Evolutionary conservation across 2,329 filamentous ascomycete genomes (phyloP), one percentile per base, ranked within the genome.

Genomic region (Didymella exigua): DNA sequence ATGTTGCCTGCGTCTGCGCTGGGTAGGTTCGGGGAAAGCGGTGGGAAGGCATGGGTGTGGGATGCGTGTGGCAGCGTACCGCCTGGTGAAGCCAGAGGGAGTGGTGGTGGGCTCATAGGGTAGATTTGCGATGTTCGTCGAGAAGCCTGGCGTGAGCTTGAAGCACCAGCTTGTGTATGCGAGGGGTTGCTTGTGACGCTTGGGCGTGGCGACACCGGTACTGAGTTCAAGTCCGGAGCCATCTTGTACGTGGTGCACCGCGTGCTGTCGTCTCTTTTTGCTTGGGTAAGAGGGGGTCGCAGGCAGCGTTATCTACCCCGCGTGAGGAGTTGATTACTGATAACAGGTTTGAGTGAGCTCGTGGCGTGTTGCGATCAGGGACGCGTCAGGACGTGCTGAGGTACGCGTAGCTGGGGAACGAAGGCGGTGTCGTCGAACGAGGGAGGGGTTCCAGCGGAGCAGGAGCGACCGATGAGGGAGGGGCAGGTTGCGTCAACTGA

Each of bases 141-240:
- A 13, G 66, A 68, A 14, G 60, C 62, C 40, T 66, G 66, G 49
- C 61, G 66, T 14, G 66, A 67, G 33, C 49, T 54, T n/a, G 64
- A 59, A 23, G 73, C 67, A 54, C 75, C 66, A 19, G 62, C 51
- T 40, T 63, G 64, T 11, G 58, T 53, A 45, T 38, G 55, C 23
- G 59, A 59, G 6, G 64, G 60, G 23, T 59, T 60, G 49, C 58
- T 63, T 13, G 62, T 65, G 31, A 34, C 34, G 40, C 44, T 58
- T 26, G 67, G 66, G 21, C 66, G 71, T 11, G 75, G 73, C n/a
- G 76, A 77, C 4, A 63, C 58, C 24, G 76, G 74, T 19, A 79
- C 70, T 3, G 77, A 74, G 61, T 78, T 82, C 56, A 80, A 63
- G 61, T 83, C 81, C 48, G 80, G 76, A 46, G 81, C 73, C 80